Evolutionary conservation across 164 flowering plant species (phyloP).

Genomic region (Houttuynia cordata): DNA sequence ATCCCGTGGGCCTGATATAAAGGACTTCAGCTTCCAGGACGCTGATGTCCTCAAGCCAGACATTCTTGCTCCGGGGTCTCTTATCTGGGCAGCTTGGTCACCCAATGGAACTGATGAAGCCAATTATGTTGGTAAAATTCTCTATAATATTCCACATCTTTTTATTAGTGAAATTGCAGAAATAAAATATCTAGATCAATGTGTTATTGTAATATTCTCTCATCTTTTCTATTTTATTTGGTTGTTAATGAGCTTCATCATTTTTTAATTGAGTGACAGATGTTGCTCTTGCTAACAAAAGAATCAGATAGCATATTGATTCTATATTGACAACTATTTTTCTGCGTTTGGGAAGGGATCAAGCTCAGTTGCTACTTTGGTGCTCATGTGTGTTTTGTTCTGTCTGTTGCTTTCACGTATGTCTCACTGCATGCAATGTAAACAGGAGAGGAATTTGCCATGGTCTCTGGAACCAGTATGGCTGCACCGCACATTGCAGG

Average conservation of each 20-base stretch:
- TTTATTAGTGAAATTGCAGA: background rate
- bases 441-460: constrained; percentile 89
- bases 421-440: background rate
- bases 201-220: too few species aligned
- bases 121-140: constrained; percentile 53
- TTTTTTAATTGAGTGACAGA: too few species aligned
- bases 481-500: constrained; percentile 98
- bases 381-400: too few species aligned
- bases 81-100: constrained; percentile 98
- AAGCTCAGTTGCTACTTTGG: background rate
- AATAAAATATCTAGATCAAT: background rate
- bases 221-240: too few species aligned
- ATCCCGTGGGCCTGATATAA: constrained; percentile 90
- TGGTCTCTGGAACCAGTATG: constrained; percentile 99
- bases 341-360: too few species aligned
- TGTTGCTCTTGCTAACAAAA: too few species aligned
- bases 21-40: constrained; percentile 79
- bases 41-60: constrained; percentile 98
- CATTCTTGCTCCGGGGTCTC: constrained; percentile 93
- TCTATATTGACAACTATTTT: too few species aligned
- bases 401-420: background rate
- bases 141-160: too few species aligned
- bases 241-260: too few species aligned
- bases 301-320: too few species aligned
- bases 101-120: constrained; percentile 93